Base-by-base conservation (phyloP, 331 rosid species). In the Rosa hybrid region DNA sequence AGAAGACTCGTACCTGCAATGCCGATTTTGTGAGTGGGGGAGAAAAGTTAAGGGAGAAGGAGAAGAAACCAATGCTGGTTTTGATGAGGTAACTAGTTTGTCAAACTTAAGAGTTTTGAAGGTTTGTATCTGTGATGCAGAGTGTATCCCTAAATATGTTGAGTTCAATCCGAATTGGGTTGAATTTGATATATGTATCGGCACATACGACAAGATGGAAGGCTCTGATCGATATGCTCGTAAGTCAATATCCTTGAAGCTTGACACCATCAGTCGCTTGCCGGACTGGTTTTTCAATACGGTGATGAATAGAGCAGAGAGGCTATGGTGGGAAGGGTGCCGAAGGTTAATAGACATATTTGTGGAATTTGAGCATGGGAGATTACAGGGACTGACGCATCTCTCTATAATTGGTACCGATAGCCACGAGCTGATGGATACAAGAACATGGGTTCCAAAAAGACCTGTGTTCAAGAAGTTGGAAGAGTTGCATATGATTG, bases 261-360 rank as follows among this genome's bases (percentile, higher is more conserved):
- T 25, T 25, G 7, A 60, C 6, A 1, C 13, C 7, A 4, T 12
- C 17, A 60, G 38, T 1, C 3, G 16, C 68, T 21, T 60, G 10
- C 68, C 68, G 0, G 0, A 10, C 1, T 60, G 68, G 68, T 60
- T 60, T 60, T 10, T 4, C 8, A 11, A 60, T 0, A 0, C 2
- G 39, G 34, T 60, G 34, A 3, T 25, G 14, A 4, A 4, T 0
- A 23, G 3, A 60, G 38, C 68, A 23, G 68, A 60, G 7, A 3
- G 1, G 6, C 16, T 60, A 60, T 0, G 0, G 2, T 60, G 16
- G 38, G 0, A 0, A 11, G 0, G 14, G 1, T 0, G 7, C 38
- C 16, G 1, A 3, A 23, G 39, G 17, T 23, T 60, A 11, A 60
- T 3, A 3, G 38, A 60, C 38, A 25, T 60, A 3, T 23, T 60